These are phyloP conservation scores for Colletotrichum sp. DNA, from an alignment of 2,329 filamentous ascomycete species.

Conservation along the genomic window DNA sequence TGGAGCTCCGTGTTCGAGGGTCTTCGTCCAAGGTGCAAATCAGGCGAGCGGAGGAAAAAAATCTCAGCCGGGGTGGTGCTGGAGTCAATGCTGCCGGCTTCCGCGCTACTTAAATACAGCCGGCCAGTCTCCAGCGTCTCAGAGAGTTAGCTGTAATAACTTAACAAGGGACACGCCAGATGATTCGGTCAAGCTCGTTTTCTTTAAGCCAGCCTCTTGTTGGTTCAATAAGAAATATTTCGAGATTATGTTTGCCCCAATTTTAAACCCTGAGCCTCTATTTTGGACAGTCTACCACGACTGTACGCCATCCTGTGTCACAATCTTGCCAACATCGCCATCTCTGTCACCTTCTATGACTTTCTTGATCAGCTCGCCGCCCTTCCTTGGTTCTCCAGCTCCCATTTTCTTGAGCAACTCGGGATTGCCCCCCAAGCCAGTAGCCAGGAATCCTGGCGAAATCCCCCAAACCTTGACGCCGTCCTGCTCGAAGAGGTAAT, in stretches of 20 bases:
- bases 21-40: background rate
- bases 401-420: conserved; percentile 36
- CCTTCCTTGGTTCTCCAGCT: conserved; percentile 37
- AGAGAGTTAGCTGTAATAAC: background rate
- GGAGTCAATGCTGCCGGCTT: background rate
- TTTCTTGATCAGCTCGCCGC: conserved; percentile 39
- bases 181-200: background rate
- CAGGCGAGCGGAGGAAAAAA: background rate
- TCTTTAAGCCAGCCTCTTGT: background rate
- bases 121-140: background rate
- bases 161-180: background rate
- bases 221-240: background rate
- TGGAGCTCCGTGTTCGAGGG: background rate
- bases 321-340: conserved; percentile 42
- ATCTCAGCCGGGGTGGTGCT: background rate
- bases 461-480: conserved; percentile 55
- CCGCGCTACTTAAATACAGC: background rate
- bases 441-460: conserved; percentile 55
- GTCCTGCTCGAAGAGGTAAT: conserved; percentile 44
- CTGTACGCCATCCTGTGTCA: conserved; percentile 32
- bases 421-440: conserved; percentile 40
- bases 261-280: background rate
- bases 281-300: conserved; percentile 29
- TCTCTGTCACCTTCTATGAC: conserved; percentile 49
- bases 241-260: background rate